These are phyloP conservation scores for Yamadazyma dushanensis DNA, from an alignment of 1,139 yeast genomes.

Conservation along the genomic window DNA sequence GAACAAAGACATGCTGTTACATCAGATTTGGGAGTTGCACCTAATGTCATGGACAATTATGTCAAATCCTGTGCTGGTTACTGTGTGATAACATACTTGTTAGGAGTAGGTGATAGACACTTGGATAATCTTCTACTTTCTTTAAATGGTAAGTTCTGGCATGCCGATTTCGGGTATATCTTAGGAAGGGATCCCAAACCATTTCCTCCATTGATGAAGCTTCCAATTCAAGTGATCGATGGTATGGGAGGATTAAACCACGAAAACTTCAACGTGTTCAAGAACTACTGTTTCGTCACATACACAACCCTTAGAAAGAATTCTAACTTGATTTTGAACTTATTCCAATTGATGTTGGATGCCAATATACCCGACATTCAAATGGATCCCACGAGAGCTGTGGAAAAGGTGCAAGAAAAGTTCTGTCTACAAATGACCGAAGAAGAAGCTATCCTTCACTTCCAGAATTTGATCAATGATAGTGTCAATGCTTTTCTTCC, in stretches of 20 bases:
- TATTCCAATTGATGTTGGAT: constrained; percentile 92
- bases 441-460: constrained; percentile 91
- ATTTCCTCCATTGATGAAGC: constrained; percentile 96
- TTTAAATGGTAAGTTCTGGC: constrained; percentile 86
- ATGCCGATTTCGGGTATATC: constrained; percentile 96
- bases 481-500: constrained; percentile 94
- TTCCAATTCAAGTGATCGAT: constrained; percentile 94
- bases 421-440: constrained; percentile 92
- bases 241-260: constrained; percentile 96
- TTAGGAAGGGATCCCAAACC: constrained; percentile 97
- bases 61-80: constrained; percentile 97
- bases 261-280: constrained; percentile 80
- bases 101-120: constrained; percentile 98
- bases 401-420: constrained; percentile 89
- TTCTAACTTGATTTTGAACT: constrained; percentile 82
- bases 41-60: constrained; percentile 86
- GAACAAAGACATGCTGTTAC: constrained; percentile 27
- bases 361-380: constrained; percentile 88
- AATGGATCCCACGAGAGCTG: constrained; percentile 73
- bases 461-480: constrained; percentile 89
- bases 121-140: constrained; percentile 77
- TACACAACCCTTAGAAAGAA: constrained; percentile 88
- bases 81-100: constrained; percentile 89
- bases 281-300: constrained; percentile 92
- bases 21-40: constrained; percentile 71